Evolutionary conservation across 2,329 filamentous ascomycete genomes (phyloP).

Genomic region (Alternaria triticina): DNA sequence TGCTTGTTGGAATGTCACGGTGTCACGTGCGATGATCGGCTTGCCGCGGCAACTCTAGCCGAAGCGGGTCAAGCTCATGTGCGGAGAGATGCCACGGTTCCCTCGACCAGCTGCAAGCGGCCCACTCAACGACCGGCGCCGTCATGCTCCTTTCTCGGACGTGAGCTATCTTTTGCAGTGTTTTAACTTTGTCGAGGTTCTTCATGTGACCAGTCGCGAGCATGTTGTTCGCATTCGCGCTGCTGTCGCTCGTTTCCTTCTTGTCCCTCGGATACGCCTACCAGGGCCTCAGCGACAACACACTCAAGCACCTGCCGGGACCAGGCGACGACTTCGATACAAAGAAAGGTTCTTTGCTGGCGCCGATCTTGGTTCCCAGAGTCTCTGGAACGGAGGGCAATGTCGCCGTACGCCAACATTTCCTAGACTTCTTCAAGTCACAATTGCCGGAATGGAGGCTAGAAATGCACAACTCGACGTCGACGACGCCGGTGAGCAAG

Average conservation of each 20-base stretch:
- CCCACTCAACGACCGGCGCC: neutral
- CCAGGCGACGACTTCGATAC: slow-evolving; percentile 82
- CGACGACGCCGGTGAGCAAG: slow-evolving; percentile 78
- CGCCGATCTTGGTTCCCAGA: slow-evolving; percentile 85
- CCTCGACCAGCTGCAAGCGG: neutral
- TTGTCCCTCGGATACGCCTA: slow-evolving; percentile 55
- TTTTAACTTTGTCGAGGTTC: neutral
- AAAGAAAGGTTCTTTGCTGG: slow-evolving; percentile 74
- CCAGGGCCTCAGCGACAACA: slow-evolving; percentile 72
- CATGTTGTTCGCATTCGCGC: slow-evolving; percentile 26
- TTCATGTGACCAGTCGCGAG: slow-evolving; percentile 20
- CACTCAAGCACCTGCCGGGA: slow-evolving; percentile 72
- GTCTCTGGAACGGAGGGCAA: slow-evolving; percentile 87
- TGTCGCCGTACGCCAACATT: slow-evolving; percentile 77
- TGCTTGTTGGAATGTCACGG: neutral
- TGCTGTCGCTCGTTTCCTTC: slow-evolving; percentile 32
- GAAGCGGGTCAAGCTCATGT: neutral
- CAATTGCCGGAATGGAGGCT: slow-evolving; percentile 82
- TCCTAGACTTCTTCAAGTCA: slow-evolving; percentile 79
- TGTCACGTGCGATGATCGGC: slow-evolving; percentile 21
- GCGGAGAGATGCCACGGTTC: slow-evolving; percentile 3
- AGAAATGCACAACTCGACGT: slow-evolving; percentile 85
- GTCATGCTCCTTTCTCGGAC: slow-evolving; percentile 1
- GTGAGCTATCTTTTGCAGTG: neutral
- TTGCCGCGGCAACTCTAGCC: neutral